Conservation (phyloP, 176 grass and related monocot species). For the Hordeum marinum region DNA sequence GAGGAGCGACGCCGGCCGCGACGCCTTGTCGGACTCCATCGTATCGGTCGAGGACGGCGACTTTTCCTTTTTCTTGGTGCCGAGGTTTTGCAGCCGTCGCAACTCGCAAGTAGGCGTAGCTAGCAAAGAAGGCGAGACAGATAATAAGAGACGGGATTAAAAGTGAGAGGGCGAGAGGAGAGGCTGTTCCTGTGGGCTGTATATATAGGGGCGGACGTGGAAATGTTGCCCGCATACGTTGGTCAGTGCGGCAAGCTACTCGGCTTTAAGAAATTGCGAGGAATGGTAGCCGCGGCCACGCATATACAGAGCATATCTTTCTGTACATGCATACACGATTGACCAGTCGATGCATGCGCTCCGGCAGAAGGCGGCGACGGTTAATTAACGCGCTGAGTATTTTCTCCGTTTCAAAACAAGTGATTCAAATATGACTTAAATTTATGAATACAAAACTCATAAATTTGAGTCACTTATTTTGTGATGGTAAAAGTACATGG, state of each 20-base stretch:
- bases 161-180: neutral
- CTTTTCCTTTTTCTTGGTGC: neutral
- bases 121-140: neutral
- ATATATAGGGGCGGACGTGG: neutral
- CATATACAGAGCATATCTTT: neutral
- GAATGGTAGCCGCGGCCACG: neutral
- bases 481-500: too few species aligned
- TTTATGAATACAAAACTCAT: too few species aligned
- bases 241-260: neutral
- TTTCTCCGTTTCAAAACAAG: too few species aligned
- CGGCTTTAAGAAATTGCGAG: neutral
- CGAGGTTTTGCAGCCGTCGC: neutral
- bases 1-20: constrained; percentile 12
- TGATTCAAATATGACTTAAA: too few species aligned
- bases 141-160: neutral
- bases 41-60: neutral
- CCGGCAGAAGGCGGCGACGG: neutral
- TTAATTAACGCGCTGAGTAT: neutral
- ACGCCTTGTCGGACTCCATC: constrained; percentile 13
- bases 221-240: neutral
- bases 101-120: neutral
- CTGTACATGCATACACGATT: neutral
- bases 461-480: too few species aligned
- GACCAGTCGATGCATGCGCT: neutral
- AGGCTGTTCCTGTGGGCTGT: neutral